These are phyloP conservation scores for Cyclotella choctawhatcheeana DNA, from an alignment of 108 stramenopile species.

Conservation along the genomic window DNA sequence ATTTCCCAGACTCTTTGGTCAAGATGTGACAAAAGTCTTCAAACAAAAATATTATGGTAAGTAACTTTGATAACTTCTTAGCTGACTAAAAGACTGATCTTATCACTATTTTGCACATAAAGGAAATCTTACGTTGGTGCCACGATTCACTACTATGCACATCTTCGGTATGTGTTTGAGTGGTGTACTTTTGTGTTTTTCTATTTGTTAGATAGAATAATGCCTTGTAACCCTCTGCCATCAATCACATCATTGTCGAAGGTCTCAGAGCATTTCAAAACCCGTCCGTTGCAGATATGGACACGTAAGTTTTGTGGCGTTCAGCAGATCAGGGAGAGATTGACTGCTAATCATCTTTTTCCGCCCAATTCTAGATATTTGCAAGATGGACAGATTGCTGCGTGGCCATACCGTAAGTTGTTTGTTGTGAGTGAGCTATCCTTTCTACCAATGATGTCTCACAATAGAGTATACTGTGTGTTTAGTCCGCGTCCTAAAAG, in stretches of 20 bases:
- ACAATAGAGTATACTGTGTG: no score
- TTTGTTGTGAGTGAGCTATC: no score
- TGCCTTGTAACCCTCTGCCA: no score
- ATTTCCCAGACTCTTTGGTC: constrained; percentile 92
- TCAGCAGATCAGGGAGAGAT: neutral
- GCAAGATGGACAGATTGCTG: constrained; percentile 82
- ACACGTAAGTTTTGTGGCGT: constrained; percentile 53
- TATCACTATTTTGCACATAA: no score
- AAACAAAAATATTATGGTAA: constrained; percentile 94
- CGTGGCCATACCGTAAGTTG: constrained; percentile 91
- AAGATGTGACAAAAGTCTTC: constrained; percentile 91
- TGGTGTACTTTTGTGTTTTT: no score
- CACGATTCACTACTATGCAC: constrained; percentile 84
- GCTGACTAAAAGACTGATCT: no score
- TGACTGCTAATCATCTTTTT: neutral
- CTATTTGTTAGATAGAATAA: no score
- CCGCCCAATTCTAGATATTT: constrained; percentile 25
- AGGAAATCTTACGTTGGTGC: constrained; percentile 77
- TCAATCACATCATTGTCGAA: no score
- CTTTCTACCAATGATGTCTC: no score
- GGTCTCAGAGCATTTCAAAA: constrained; percentile 79
- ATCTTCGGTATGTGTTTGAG: no score
- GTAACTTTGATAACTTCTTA: constrained; percentile 14
- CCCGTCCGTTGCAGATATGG: constrained; percentile 86
- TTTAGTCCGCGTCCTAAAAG: constrained; percentile 77